Evolutionary conservation across 441 rosid species (phyloP), one percentile per base, ranked within the genome.

Genomic region (Populus hybrid): DNA sequence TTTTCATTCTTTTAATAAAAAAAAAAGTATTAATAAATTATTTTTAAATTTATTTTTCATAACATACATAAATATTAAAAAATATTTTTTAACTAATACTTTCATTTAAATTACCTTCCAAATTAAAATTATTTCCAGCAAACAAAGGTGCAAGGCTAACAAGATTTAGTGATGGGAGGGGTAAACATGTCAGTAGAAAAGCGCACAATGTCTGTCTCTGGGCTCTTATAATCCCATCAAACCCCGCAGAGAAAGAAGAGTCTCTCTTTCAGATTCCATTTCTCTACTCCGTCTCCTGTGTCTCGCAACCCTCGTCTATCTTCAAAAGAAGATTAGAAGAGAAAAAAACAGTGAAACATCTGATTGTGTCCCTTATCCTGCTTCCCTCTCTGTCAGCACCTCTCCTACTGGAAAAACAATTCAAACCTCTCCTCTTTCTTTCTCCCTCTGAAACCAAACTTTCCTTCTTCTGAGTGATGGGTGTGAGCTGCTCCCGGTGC

Each of bases 401-500:
- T 38, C 69, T 69, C 23, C 18, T 34, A 59, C 18, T 65, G 32
- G 34, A 64, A 73, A 26, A 35, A 32, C 38, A 21, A 2, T 14
- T 28, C 26, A 40, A 2, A 16, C 18, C 65, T 20, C 24, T 34
- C 36, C 32, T 24, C 74, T 42, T 28, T 28, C 30, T 28, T 28
- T 4, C 10, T 18, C 23, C 18, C 59, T 24, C 74, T 42, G 75
- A 73, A 30, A 54, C n/a, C 50, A 2, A 26, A 70, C 4, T 46
- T 59, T 34, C 6, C 32, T 65, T 78, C 74, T 84, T 73, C 88
- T 86, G 88, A 85, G 85, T 85, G 91, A 91, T 91, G 95, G 91
- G 91, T 80, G 88, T 84, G 89, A 81, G 87, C 84, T 66, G 88
- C 83, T 84, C 85, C 59, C 67, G 80, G 71, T 87, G 93, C 80